Base-by-base conservation (phyloP, 495 filamentous ascomycete species). In the Xylaria palmicola region DNA sequence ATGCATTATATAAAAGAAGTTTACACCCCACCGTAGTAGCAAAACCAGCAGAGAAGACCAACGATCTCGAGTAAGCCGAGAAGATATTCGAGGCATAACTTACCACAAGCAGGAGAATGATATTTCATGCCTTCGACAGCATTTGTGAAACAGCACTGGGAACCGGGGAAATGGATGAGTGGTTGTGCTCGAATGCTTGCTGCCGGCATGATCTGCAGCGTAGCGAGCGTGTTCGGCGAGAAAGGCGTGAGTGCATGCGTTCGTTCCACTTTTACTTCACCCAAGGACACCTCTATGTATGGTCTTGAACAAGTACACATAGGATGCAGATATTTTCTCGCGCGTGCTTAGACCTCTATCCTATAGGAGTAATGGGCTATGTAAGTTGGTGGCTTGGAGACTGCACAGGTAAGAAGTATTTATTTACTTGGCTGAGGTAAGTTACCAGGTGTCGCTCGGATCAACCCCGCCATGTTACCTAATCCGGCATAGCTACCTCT, bases 51-150 rank as follows among this genome's bases (percentile, higher is more conserved):
- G 49, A 52, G 32, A 22, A 36, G 19, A 39, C 49, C 6, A 26
- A 37, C 20, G 49, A 17, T 19, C 49, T 52, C n/a, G n/a, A n/a
- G n/a, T n/a, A n/a, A 15, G 49, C 37, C 8, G 49, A 39, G 32
- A 52, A 13, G 17, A 52, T 52, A 37, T 52, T 52, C 12, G 20
- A 37, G 20, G 49, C 49, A 4, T 52, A n/a, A n/a, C n/a, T n/a
- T n/a, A 52, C 20, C 49, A 52, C 10, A 32, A 52, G 32, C 49
- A 20, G 24, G 53, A 56, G 24, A 41, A 44, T 29, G 53, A 56
- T 36, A 56, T 56, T 10, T 52, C 49, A 13, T 52, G n/a, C 49
- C 17, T 20, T 52, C 19, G 49, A 52, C 9, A 32, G 36, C 15
- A 19, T 52, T 10, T 13, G 32, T 12, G 49, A 52, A 13, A 52